Percentiles rank a stretch among this genome's conserved stretches.
phyloP scores from a whole-genome alignment of 73 alveolate species.

The Paraurostyla sp. region DNA sequence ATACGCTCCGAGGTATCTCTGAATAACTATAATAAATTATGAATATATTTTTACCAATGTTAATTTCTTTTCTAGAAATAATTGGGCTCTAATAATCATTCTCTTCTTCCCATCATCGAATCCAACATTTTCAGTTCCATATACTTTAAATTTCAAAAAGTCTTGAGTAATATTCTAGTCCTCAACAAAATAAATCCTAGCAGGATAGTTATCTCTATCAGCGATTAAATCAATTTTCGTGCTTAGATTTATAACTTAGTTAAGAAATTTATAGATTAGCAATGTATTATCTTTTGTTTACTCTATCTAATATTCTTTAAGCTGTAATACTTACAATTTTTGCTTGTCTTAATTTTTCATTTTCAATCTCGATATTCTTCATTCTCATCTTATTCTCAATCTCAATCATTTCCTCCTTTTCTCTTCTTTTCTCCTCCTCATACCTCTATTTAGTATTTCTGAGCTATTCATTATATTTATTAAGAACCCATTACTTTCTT shows the following conservation, averaged over 20 bases:
- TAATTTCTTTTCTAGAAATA: conserved; percentile 22
- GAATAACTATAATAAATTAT: not conserved
- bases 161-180: not conserved
- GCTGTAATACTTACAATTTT: conserved; percentile 22
- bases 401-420: conserved; percentile 37
- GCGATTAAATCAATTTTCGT: not conserved
- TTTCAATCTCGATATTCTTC: conserved; percentile 4
- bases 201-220: not conserved
- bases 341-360: not conserved
- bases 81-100: not conserved
- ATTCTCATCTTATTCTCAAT: conserved; percentile 39
- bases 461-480: not conserved
- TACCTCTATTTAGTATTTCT: conserved; percentile 25
- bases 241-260: not conserved
- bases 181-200: not conserved
- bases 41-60: not conserved
- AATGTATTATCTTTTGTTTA: conserved; percentile 21
- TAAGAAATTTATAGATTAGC: not conserved
- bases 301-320: not conserved
- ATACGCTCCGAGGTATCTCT: conserved; percentile 16
- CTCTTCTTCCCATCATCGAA: conserved; percentile 23
- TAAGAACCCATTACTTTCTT: not conserved
- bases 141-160: not conserved
- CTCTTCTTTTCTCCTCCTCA: conserved; percentile 41
- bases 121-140: conserved; percentile 8